Evolutionary conservation across 306 rosid species (phyloP), one percentile per base, ranked within the genome.

Genomic region (Prunus fruticosa): DNA sequence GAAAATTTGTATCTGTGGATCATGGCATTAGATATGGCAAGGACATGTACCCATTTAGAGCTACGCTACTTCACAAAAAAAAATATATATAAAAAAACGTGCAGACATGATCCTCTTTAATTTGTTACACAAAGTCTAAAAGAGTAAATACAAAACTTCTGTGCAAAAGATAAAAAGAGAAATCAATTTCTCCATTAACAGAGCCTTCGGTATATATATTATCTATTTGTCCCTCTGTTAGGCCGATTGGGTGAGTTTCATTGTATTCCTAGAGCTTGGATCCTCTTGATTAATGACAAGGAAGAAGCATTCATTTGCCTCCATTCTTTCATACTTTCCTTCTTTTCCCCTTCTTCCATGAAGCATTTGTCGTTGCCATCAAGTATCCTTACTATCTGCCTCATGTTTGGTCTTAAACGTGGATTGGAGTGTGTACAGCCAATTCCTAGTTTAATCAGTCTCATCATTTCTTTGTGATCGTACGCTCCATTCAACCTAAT

Each of bases 241-340:
- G 57, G 61, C 49, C 38, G 25, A 77, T 14, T 27, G 13, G 46
- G 22, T 50, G 62, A 57, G 69, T 56, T 76, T 91, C 88, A 94
- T 76, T 90, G 97, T 78, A 94, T 91, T 68, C 98, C 98, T 20
- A 94, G 87, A 82, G 95, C 96, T 85, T 94, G 97, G 80, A 94
- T 90, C 78, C 98, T 87, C 86, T 58, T 89, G 68, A 90, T 76
- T 79, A 88, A 67, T 9, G 89, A 85, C 89, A 91, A 68, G 75
- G 96, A 85, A 75, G 71, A 38, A 76, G 79, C 78, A 86, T 94
- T 90, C 72, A 66, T 79, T 47, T 80, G 75, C 74, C 84, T 89
- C 98, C 98, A 94, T 50, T 89, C 90, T 77, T 92, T 96, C 64
- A 67, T 77, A 67, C 80, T 85, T 81, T 94, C 98, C 71, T 60